Evolutionary conservation across 768 basidiomycete genomes (phyloP).

Genomic region (Boletus rufocinnamomeus): DNA sequence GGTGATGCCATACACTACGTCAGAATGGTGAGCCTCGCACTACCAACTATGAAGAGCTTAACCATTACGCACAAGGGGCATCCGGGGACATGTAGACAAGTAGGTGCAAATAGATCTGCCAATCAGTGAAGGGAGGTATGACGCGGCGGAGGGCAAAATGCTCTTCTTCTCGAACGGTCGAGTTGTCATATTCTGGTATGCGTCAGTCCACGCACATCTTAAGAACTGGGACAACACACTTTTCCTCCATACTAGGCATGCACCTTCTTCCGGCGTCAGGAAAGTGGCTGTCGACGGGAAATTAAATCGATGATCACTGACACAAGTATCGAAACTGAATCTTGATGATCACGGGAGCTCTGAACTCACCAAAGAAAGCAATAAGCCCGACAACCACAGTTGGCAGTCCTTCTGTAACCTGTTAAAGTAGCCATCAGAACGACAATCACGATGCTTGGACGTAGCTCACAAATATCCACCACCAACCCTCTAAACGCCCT

Average conservation of each 20-base stretch:
- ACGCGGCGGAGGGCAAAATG: too few species aligned
- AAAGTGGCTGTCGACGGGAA: conserved; percentile 32
- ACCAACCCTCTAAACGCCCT: conserved; percentile 55
- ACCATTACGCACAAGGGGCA: conserved; percentile 49
- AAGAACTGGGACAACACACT: conserved; percentile 9
- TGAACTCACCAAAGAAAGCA: conserved; percentile 48
- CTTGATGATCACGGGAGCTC: neutral
- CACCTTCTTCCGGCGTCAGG: conserved; percentile 18
- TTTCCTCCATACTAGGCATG: conserved; percentile 21
- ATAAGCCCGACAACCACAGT: conserved; percentile 59
- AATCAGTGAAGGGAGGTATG: too few species aligned
- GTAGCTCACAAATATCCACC: conserved; percentile 62
- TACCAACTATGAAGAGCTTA: neutral
- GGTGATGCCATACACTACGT: conserved; percentile 65
- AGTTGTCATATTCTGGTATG: conserved; percentile 40
- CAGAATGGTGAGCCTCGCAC: conserved; percentile 3
- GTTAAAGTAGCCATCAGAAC: neutral
- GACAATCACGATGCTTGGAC: neutral
- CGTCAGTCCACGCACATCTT: conserved; percentile 53
- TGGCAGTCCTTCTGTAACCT: conserved; percentile 45
- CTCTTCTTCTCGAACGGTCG: conserved; percentile 1
- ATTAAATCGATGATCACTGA: conserved; percentile 65
- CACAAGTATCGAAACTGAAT: neutral
- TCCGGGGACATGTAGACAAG: too few species aligned
- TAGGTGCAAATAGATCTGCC: too few species aligned